A percentile compares a stretch with the other conserved stretches of the same genome.
Conservation (phyloP, 306 rosid species). For the Trifolium fragiferum region DNA sequence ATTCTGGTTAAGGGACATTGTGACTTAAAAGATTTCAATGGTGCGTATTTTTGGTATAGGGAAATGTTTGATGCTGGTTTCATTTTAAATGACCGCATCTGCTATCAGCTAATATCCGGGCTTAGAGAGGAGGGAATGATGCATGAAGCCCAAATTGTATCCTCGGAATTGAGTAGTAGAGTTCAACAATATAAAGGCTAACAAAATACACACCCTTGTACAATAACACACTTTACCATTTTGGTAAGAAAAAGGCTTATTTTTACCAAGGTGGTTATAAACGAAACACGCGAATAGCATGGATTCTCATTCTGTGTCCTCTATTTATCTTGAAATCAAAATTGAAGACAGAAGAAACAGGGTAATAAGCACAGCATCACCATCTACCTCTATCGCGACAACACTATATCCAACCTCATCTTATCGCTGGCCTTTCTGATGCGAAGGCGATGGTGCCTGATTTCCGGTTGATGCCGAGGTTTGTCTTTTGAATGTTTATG, state of each 20-base stretch:
- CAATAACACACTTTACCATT: conserved; percentile 1
- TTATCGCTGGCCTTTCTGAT: not conserved
- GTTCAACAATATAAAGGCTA: conserved; percentile 39
- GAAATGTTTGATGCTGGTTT: conserved; percentile 65
- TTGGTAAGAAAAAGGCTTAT: not conserved
- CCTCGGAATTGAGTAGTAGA: conserved; percentile 59
- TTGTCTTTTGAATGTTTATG: not conserved
- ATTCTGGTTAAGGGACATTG: conserved; percentile 77
- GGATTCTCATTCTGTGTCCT: not conserved
- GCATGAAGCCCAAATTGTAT: conserved; percentile 64
- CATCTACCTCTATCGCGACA: not conserved
- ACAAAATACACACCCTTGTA: conserved; percentile 6
- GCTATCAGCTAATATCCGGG: conserved; percentile 63
- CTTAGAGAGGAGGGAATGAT: conserved; percentile 65
- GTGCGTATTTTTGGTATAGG: conserved; percentile 74
- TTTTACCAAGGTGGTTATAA: too few relatives aligned
- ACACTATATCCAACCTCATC: not conserved
- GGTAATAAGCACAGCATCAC: not conserved
- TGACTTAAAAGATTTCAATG: conserved; percentile 61
- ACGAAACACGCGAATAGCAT: too few relatives aligned
- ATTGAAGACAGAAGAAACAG: not conserved
- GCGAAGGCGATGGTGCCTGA: not conserved
- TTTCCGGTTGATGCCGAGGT: not conserved
- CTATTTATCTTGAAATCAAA: too few relatives aligned
- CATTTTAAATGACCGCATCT: conserved; percentile 42